Evolutionary conservation across 352 stramenopile genomes (phyloP), one percentile per base, ranked within the genome.

Genomic region (Saprolegnia diclina): DNA sequence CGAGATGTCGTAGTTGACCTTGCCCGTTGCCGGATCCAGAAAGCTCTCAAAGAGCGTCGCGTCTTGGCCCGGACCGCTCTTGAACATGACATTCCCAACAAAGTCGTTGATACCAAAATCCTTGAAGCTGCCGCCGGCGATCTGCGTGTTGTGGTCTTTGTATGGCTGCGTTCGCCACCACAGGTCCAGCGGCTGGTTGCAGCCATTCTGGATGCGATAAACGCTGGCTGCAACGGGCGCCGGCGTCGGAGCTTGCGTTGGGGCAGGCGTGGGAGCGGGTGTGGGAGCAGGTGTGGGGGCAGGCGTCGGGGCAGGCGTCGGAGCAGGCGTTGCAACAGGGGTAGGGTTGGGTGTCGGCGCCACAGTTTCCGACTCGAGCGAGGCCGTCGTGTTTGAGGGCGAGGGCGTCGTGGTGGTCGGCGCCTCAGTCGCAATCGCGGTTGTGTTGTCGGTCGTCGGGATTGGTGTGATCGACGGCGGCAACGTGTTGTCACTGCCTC

Each of bases 151-250:
- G 19, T 32, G 22, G 26, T 61, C 22, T 4, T 61, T 16, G 22
- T 48, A 48, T 7, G 42, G 42, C 42, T 48, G 42, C 42, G 42
- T 48, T 4, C 57, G 57, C 57, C 57, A 66, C 19, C 19, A 56
- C 14, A 66, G 22, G 32, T 66, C 42, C 24, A 54, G 57, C 16
- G 37, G n/a, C 38, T 66, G 55, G 44, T 38, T 22, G 57, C 57
- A 66, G 19, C 57, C 57, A 18, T 66, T 66, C 37, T 54, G 9
- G 16, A 66, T 42, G 16, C 57, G 57, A 21, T 55, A 66, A 13
- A 50, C 42, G 24, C 21, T 66, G 7, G 40, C 5, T 19, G 35
- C 42, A 10, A 10, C 1, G 14, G 40, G 38, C 0, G 38, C 40
- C 1, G 57, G 57, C 11, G 55, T 16, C 21, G 57, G 57, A 0